A percentile compares a stretch with the other conserved stretches of the same genome.
phyloP scores from a whole-genome alignment of 768 basidiomycete species.

The Dacryopinax primogenitus region DNA sequence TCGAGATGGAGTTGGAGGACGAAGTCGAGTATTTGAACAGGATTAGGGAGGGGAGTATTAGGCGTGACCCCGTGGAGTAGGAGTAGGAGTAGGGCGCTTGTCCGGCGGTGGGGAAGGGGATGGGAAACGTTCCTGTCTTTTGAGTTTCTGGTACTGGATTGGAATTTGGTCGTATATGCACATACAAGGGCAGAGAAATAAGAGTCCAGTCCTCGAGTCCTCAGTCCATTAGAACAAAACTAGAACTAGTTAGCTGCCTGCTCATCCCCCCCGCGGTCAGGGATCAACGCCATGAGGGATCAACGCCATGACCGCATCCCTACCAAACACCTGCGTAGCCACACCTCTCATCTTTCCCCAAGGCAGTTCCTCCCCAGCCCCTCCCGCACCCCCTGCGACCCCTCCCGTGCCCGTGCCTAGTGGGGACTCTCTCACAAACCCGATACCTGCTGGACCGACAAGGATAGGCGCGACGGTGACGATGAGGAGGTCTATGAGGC shows the following conservation, averaged over 20 bases:
- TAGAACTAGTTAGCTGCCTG: too few species aligned
- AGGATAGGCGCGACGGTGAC: constrained; percentile 79
- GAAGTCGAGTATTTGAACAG: constrained; percentile 25
- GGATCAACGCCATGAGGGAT: background rate
- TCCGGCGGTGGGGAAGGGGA: too few species aligned
- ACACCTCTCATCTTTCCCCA: background rate
- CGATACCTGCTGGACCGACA: constrained; percentile 59
- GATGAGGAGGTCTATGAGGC: constrained; percentile 56
- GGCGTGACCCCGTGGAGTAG: constrained; percentile 16
- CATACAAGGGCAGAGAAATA: too few species aligned
- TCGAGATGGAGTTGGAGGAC: constrained; percentile 29
- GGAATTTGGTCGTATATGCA: too few species aligned
- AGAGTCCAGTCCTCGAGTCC: too few species aligned
- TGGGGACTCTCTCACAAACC: constrained; percentile 21
- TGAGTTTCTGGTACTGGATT: too few species aligned
- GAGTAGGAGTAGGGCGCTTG: too few species aligned
- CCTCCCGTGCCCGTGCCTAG: background rate
- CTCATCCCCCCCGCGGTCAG: too few species aligned
- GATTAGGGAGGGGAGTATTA: constrained; percentile 25
- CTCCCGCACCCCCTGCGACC: background rate
- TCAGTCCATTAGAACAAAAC: too few species aligned
- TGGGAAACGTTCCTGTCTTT: too few species aligned
- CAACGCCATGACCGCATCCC: background rate
- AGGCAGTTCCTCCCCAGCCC: background rate
- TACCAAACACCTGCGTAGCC: background rate